These are phyloP conservation scores for Paraconiothyrium sp. DNA, from an alignment of 2,329 filamentous ascomycete species.

Conservation along the genomic window DNA sequence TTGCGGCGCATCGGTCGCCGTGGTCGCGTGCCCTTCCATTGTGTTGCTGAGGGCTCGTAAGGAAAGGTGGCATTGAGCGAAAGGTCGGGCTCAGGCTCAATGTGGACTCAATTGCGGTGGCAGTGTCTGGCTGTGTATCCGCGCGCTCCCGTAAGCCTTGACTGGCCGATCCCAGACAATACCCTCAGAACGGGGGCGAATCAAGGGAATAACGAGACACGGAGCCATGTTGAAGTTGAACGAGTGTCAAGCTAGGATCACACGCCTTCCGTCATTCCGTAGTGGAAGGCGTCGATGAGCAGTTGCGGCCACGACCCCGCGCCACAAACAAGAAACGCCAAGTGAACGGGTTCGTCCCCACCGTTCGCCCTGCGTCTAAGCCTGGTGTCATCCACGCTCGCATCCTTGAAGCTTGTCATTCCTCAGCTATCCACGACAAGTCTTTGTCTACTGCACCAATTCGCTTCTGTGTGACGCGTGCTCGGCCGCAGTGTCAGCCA, in stretches of 20 bases:
- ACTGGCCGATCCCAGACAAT: not conserved
- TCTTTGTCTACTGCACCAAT: not conserved
- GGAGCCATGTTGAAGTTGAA: not conserved
- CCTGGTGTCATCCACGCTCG: not conserved
- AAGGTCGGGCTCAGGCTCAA: slow-evolving; percentile 14
- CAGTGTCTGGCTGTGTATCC: slow-evolving; percentile 24
- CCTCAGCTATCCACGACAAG: not conserved
- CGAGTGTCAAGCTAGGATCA: slow-evolving; percentile 2
- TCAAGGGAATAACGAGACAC: not conserved
- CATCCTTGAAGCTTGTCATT: not conserved
- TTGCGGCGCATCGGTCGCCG: slow-evolving; percentile 15
- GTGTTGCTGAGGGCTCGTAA: slow-evolving; percentile 18
- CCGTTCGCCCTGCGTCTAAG: not conserved
- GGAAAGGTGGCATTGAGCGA: slow-evolving; percentile 7
- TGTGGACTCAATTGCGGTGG: slow-evolving; percentile 19
- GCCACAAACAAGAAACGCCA: slow-evolving; percentile 8
- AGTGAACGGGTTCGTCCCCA: slow-evolving; percentile 3
- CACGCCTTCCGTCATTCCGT: slow-evolving; percentile 18
- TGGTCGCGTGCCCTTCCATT: slow-evolving; percentile 32
- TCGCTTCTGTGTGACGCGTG: not conserved
- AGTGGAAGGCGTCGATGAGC: slow-evolving; percentile 11
- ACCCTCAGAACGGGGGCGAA: not conserved
- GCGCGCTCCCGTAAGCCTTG: slow-evolving; percentile 19
- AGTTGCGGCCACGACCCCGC: slow-evolving; percentile 15
- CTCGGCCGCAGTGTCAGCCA: slow-evolving; percentile 1